Conservation (phyloP, 257 asterid genomes). For the Petrea volubilis region DNA sequence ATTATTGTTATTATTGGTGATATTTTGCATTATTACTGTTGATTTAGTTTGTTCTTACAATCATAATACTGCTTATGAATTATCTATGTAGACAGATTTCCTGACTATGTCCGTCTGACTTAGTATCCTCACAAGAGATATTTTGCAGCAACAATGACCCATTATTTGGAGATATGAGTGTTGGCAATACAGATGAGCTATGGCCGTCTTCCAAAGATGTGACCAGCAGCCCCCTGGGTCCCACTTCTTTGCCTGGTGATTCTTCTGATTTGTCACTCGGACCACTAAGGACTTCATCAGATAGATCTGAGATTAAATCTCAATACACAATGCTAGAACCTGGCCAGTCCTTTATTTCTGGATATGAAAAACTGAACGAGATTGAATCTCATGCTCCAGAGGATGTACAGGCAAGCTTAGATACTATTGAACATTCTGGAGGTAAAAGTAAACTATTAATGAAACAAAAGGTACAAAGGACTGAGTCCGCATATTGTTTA, state of each 20-base stretch:
- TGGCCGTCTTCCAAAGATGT: conserved; percentile 82
- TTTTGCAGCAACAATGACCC: conserved; percentile 82
- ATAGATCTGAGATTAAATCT: conserved; percentile 43
- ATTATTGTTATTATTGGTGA: neutral
- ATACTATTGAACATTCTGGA: conserved; percentile 46
- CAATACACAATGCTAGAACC: conserved; percentile 44
- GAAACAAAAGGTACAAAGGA: conserved; percentile 58
- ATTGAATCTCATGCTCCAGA: conserved; percentile 39
- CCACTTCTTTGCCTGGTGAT: conserved; percentile 53
- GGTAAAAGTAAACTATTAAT: conserved; percentile 45
- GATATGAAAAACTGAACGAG: conserved; percentile 39
- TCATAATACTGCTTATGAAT: neutral
- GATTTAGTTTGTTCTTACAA: neutral
- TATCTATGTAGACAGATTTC: neutral
- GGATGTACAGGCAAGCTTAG: conserved; percentile 60
- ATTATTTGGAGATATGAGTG: conserved; percentile 58
- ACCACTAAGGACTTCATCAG: conserved; percentile 36
- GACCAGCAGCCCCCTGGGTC: conserved; percentile 44
- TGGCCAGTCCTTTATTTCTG: conserved; percentile 43
- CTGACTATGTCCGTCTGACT: conserved; percentile 50
- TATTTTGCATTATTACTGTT: neutral
- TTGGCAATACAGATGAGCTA: conserved; percentile 56
- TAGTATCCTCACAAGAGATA: conserved; percentile 70
- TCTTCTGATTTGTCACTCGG: conserved; percentile 53
- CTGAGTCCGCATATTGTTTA: conserved; percentile 17